Base-by-base conservation (phyloP, 257 asterid species). In the Phtheirospermum japonicum region DNA sequence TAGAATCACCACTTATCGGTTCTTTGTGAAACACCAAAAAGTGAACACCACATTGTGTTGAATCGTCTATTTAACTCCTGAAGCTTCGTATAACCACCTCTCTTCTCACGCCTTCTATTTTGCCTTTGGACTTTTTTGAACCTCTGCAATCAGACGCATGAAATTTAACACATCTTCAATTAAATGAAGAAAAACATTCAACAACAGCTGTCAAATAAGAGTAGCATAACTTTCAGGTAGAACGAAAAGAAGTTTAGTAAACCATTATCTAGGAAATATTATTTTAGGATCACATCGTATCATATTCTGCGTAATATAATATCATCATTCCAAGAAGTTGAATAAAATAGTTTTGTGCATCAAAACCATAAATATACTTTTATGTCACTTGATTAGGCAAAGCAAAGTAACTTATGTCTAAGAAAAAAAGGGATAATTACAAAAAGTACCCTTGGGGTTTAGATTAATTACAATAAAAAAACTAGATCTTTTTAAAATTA, bases 81-180 rank as follows among this genome's bases (percentile, higher is more conserved):
- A n/a, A n/a, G n/a, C n/a, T n/a, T n/a, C n/a, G n/a, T n/a, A n/a
- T n/a, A 50, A 83, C 71, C 10, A 88, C 82, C 75, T 63, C 87
- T 57, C 75, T 78, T 62, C 65, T 71, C 63, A 39, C 49, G 34
- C 61, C 17, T 33, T 64, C 69, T 39, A 61, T 74, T 73, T 63
- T 70, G 51, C 66, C 75, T 75, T 72, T 81, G 12, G 84, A 45
- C 30, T 59, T 83, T 64, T 74, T 85, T 23, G 36, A 71, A 57
- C 77, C 81, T 68, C 96, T 88, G 82, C 36, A 56, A 62, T 36
- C 31, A 61, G 54, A 58, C 5, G 14, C 69, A 57, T 6, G 18
- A 48, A 26, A 75, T 45, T 11, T 13, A 31, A 9, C 10, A 52
- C 26, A 31, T 33, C 62, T 17, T 34, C 31, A 14, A 56, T 13